Conservation (phyloP, 1,284 basidiomycete species). For the Leccinum solheimii region DNA sequence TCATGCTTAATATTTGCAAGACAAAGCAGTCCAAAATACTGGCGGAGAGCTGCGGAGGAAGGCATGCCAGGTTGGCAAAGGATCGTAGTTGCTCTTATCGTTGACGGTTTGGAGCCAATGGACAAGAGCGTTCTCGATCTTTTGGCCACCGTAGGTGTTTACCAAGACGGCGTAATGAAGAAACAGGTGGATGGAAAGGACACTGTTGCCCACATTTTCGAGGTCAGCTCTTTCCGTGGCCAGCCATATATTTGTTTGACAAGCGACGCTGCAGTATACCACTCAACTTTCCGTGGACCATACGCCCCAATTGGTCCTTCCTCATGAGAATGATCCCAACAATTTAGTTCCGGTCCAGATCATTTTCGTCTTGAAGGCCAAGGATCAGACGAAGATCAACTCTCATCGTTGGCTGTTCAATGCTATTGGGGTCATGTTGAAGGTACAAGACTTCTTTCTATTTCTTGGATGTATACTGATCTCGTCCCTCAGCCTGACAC, state of each 20-base stretch:
- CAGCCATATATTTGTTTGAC: slow-evolving; percentile 9
- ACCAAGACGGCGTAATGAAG: slow-evolving; percentile 97
- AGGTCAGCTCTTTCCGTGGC: slow-evolving; percentile 49
- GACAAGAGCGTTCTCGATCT: slow-evolving; percentile 93
- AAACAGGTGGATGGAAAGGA: slow-evolving; percentile 91
- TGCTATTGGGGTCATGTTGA: slow-evolving; percentile 83
- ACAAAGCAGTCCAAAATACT: slow-evolving; percentile 94
- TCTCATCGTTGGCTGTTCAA: slow-evolving; percentile 98
- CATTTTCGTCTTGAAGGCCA: slow-evolving; percentile 93
- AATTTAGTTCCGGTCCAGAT: slow-evolving; percentile 96
- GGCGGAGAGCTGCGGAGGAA: slow-evolving; percentile 82
- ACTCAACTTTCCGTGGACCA: slow-evolving; percentile 91
- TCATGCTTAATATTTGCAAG: slow-evolving; percentile 97
- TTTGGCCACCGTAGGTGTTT: slow-evolving; percentile 85
- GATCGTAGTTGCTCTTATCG: slow-evolving; percentile 89
- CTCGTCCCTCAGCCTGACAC: no score
- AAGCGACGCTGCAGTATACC: slow-evolving; percentile 60
- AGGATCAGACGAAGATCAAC: slow-evolving; percentile 98
- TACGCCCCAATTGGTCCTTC: slow-evolving; percentile 86
- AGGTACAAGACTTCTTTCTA: slow-evolving; percentile 41
- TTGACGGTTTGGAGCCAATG: slow-evolving; percentile 95
- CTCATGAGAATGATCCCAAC: slow-evolving; percentile 83
- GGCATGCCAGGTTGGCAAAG: slow-evolving; percentile 90
- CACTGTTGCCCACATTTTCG: slow-evolving; percentile 89
- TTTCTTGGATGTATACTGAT: no score